phyloP scores from a whole-genome alignment of 768 basidiomycete genomes.

The Russula vinacea region DNA sequence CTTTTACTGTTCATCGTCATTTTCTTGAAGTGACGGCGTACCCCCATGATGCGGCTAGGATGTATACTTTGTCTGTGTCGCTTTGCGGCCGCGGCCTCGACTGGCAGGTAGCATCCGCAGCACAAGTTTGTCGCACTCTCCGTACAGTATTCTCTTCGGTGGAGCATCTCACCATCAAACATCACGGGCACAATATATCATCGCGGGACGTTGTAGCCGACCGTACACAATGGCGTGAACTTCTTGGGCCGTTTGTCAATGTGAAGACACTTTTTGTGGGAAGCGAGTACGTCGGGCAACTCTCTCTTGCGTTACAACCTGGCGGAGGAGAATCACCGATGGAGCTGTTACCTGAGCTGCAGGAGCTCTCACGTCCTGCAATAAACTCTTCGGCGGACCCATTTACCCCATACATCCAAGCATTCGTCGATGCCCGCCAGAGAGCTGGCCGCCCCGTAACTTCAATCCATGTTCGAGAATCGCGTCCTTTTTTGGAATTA shows the following conservation, averaged over 20 bases:
- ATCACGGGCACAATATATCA: no score
- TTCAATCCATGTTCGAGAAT: not conserved
- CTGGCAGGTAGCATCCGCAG: not conserved
- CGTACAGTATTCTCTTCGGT: no score
- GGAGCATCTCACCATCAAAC: no score
- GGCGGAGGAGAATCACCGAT: no score
- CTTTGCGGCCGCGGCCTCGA: not conserved
- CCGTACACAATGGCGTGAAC: not conserved
- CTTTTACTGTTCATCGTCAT: not conserved
- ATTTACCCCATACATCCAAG: not conserved
- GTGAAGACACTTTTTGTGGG: not conserved
- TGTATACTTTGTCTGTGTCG: not conserved
- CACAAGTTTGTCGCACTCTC: not conserved
- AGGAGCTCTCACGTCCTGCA: no score
- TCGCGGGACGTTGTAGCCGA: not conserved
- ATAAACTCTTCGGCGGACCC: no score
- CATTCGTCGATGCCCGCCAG: not conserved
- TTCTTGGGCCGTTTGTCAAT: not conserved
- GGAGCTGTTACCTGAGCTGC: no score
- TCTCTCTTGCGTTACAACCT: not conserved
- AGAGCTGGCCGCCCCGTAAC: not conserved
- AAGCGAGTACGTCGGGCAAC: not conserved
- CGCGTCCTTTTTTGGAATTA: no score
- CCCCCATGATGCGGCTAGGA: not conserved
- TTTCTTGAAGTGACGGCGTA: not conserved